Evolutionary conservation across 116 monocot genomes (phyloP).

Genomic region (Cymodocea nodosa): DNA sequence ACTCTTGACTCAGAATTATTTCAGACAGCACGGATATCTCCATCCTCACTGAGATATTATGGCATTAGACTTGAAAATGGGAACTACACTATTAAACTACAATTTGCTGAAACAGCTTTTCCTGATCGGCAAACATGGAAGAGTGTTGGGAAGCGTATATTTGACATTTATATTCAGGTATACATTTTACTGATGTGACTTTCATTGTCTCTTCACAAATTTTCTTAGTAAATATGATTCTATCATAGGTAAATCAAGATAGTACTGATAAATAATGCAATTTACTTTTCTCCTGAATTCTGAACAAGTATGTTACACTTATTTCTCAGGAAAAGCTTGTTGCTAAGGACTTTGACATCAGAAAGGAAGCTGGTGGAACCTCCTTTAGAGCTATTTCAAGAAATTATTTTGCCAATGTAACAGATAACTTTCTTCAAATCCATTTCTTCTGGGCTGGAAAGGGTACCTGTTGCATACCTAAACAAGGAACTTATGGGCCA

Average conservation of each 20-base stretch:
- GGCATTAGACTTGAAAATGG: constrained; percentile 76
- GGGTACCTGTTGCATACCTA: constrained; percentile 11
- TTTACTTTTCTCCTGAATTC: neutral
- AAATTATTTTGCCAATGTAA: neutral
- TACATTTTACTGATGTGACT: neutral
- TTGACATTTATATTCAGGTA: constrained; percentile 72
- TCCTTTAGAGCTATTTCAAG: neutral
- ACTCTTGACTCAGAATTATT: constrained; percentile 49
- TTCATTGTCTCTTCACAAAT: neutral
- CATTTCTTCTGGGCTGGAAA: constrained; percentile 21
- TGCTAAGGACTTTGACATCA: constrained; percentile 29
- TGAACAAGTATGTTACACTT: neutral
- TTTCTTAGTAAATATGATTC: neutral
- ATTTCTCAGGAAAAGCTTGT: constrained; percentile 9
- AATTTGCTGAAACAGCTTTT: constrained; percentile 37
- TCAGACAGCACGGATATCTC: constrained; percentile 50
- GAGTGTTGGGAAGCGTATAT: constrained; percentile 50
- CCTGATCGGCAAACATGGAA: constrained; percentile 26
- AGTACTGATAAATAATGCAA: neutral
- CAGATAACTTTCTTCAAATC: constrained; percentile 7
- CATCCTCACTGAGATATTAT: constrained; percentile 80
- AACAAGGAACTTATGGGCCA: constrained; percentile 10
- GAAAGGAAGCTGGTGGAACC: constrained; percentile 5
- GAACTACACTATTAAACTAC: constrained; percentile 42
- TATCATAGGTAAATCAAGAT: neutral